These are phyloP conservation scores for Moniliella sp. DNA, from an alignment of 1,284 basidiomycete genomes.

Conservation along the genomic window DNA sequence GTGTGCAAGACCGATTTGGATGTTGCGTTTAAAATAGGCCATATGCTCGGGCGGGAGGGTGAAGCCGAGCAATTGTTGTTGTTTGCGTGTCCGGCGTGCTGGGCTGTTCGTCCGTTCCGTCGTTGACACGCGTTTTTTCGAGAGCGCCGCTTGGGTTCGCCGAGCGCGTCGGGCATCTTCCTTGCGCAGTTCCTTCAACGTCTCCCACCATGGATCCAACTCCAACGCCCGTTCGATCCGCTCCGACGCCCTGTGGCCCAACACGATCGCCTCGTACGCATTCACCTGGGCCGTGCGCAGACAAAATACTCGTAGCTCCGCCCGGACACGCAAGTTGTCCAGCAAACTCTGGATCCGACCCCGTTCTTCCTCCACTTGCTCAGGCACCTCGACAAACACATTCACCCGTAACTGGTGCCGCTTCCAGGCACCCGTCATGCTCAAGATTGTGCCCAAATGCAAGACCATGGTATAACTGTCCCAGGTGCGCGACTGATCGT, in stretches of 20 bases:
- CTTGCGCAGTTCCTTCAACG: conserved; percentile 18
- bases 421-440: conserved; percentile 29
- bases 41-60: conserved; percentile 26
- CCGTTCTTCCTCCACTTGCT: conserved; percentile 22
- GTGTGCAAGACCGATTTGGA: conserved; percentile 27
- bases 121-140: conserved; percentile 11
- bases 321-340: conserved; percentile 30
- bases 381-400: conserved; percentile 28
- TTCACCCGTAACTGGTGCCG: conserved; percentile 26
- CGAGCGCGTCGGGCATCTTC: conserved; percentile 16
- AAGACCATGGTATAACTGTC: conserved; percentile 33
- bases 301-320: conserved; percentile 26
- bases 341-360: conserved; percentile 20
- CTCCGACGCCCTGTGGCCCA: conserved; percentile 10
- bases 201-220: conserved; percentile 29
- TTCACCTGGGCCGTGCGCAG: conserved; percentile 16
- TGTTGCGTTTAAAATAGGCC: conserved; percentile 27
- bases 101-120: conserved; percentile 4
- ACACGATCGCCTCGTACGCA: conserved; percentile 25
- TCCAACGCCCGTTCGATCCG: conserved; percentile 11
- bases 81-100: conserved; percentile 10
- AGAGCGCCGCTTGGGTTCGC: no score
- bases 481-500: conserved; percentile 21
- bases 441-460: conserved; percentile 30
- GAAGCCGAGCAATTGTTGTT: conserved; percentile 18